Evolutionary conservation across 2,329 filamentous ascomycete species (phyloP).

Genomic region (Claviceps pazoutovae): DNA sequence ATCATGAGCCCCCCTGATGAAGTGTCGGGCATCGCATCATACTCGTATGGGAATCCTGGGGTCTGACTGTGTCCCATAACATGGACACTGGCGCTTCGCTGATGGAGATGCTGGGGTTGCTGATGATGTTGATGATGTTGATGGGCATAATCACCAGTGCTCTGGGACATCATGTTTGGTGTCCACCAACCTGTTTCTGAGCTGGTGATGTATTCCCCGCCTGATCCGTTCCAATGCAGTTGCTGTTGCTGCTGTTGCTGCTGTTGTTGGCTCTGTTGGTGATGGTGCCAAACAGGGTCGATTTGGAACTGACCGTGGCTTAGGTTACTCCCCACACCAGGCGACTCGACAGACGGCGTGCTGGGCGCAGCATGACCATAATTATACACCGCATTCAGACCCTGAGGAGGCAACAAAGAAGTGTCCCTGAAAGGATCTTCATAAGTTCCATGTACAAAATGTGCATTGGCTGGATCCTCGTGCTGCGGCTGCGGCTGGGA

Average conservation of each 20-base stretch:
- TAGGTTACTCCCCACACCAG: conserved; percentile 19
- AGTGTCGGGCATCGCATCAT: conserved; percentile 18
- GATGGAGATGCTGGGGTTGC: not conserved
- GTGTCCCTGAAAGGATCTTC: conserved; percentile 26
- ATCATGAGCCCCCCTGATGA: conserved; percentile 33
- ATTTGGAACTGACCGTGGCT: conserved; percentile 13
- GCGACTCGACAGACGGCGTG: conserved; percentile 27
- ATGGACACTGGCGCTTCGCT: conserved; percentile 22
- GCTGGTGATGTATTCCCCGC: conserved; percentile 14
- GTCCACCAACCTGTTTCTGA: conserved; percentile 19
- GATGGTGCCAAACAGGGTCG: conserved; percentile 9
- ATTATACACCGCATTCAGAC: conserved; percentile 15
- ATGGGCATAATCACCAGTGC: conserved; percentile 8
- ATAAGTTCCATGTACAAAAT: conserved; percentile 22
- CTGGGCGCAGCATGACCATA: conserved; percentile 19
- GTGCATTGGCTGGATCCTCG: conserved; percentile 13
- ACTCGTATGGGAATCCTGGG: conserved; percentile 26
- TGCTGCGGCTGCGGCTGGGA: not conserved
- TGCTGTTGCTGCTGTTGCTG: conserved; percentile 7
- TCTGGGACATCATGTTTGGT: conserved; percentile 16
- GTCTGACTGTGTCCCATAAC: conserved; percentile 28
- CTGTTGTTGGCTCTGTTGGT: conserved; percentile 14
- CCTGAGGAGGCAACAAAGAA: conserved; percentile 10
- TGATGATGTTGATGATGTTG: not conserved
- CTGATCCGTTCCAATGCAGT: conserved; percentile 13